phyloP scores from a whole-genome alignment of 805 yeast genomes.

The Yarrowia divulgata region DNA sequence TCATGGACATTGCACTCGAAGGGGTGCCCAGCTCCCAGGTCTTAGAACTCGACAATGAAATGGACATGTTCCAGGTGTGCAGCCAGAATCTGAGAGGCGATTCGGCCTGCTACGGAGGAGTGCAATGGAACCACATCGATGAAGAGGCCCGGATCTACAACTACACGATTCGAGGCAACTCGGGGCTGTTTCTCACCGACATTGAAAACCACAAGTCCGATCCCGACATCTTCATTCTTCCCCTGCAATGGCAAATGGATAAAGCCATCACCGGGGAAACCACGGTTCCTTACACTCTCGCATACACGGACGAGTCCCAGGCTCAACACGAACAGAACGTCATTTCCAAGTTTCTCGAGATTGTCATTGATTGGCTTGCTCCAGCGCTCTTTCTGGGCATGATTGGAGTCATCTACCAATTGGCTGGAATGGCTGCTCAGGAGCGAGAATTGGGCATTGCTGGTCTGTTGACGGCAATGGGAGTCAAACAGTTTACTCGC shows the following conservation, averaged over 20 bases:
- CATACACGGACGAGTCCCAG: conserved; percentile 48
- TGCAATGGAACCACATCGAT: conserved; percentile 50
- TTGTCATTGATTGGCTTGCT: conserved; percentile 48
- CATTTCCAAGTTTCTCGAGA: conserved; percentile 47
- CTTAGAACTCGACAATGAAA: conserved; percentile 43
- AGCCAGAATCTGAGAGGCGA: conserved; percentile 49
- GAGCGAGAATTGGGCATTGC: conserved; percentile 50
- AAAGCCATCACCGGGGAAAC: conserved; percentile 47
- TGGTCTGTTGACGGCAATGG: conserved; percentile 49
- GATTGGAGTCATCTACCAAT: conserved; percentile 52
- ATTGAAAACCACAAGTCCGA: conserved; percentile 46
- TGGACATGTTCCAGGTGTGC: conserved; percentile 47
- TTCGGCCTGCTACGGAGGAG: conserved; percentile 50
- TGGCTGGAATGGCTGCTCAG: conserved; percentile 49
- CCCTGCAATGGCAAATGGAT: conserved; percentile 51
- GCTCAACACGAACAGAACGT: conserved; percentile 45
- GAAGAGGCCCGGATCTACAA: conserved; percentile 46
- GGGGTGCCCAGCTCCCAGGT: conserved; percentile 49
- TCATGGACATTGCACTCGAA: conserved; percentile 47
- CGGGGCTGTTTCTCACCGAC: conserved; percentile 47
- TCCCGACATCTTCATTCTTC: conserved; percentile 49
- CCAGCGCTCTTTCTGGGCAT: conserved; percentile 51
- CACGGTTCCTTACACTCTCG: conserved; percentile 47
- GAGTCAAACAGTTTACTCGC: conserved; percentile 46
- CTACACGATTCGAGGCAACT: conserved; percentile 51